These are phyloP conservation scores for Syzygium aqueum DNA, from an alignment of 345 rosid species.

Conservation along the genomic window DNA sequence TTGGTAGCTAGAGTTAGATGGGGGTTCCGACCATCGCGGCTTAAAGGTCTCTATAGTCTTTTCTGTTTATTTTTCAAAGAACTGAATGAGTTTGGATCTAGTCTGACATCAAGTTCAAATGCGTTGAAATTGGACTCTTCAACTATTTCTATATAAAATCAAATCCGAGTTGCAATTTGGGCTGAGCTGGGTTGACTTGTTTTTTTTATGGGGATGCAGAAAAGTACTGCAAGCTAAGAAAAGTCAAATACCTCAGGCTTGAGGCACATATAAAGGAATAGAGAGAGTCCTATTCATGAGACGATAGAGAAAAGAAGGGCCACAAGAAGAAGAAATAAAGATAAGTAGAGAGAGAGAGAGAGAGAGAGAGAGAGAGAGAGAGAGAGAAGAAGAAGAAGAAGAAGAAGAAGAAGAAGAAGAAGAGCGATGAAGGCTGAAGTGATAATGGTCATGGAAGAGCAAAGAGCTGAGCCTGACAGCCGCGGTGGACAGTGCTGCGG, in stretches of 20 bases:
- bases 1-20: conserved; percentile 2
- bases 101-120: not conserved
- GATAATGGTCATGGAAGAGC: conserved; percentile 11
- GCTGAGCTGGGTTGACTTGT: not conserved
- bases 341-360: not conserved
- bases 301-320: not conserved
- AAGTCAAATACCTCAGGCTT: not conserved
- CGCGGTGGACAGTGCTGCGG: not conserved
- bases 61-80: not conserved
- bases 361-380: not conserved
- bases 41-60: conserved; percentile 1
- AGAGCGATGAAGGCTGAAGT: conserved; percentile 13
- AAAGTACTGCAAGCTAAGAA: not conserved
- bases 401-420: conserved; percentile 2
- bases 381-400: not conserved
- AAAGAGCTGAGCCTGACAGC: not conserved
- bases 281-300: not conserved
- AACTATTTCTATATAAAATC: not conserved
- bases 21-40: conserved; percentile 30
- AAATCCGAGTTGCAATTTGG: not conserved
- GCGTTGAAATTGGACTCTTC: conserved; percentile 37
- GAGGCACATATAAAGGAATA: not conserved
- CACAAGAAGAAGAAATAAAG: not conserved
- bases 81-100: not conserved
- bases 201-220: conserved; percentile 1